Percentiles rank a stretch among this genome's conserved stretches.
Evolutionary conservation across 441 rosid genomes (phyloP).

Genomic region (Kokia cookei): DNA sequence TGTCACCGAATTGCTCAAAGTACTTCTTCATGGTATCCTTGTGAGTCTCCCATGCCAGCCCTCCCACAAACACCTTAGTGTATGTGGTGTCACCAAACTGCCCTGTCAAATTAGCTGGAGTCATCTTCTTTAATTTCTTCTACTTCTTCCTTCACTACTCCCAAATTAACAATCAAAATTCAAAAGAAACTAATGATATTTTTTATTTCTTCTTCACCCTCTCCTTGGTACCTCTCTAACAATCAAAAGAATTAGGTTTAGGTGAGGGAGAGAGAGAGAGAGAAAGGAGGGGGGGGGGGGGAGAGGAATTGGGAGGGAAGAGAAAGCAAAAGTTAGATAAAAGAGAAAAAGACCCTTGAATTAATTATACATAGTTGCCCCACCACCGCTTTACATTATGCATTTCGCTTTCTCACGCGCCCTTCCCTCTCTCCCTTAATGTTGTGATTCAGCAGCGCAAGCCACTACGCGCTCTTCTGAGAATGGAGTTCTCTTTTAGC

Average conservation of each 20-base stretch:
- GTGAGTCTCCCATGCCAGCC: slow-evolving; percentile 78
- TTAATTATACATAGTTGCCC: slow-evolving; percentile 38
- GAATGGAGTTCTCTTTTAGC: slow-evolving; percentile 5
- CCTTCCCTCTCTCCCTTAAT: background rate
- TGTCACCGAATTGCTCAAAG: slow-evolving; percentile 73
- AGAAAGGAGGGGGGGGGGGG: background rate
- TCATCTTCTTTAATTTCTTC: slow-evolving; percentile 20
- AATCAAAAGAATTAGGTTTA: slow-evolving; percentile 9
- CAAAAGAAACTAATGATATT: background rate
- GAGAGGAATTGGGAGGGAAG: slow-evolving; percentile 30
- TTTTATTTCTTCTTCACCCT: background rate
- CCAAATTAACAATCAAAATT: background rate
- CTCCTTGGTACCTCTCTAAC: background rate
- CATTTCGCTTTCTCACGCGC: slow-evolving; percentile 18
- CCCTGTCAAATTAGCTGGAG: slow-evolving; percentile 41
- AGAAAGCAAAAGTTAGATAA: slow-evolving; percentile 32
- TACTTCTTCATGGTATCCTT: slow-evolving; percentile 64
- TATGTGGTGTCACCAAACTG: slow-evolving; percentile 80
- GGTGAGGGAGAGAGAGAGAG: background rate
- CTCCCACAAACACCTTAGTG: slow-evolving; percentile 74
- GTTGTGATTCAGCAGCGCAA: background rate
- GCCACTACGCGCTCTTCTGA: slow-evolving; percentile 14
- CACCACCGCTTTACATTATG: slow-evolving; percentile 14
- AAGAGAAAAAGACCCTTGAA: background rate
- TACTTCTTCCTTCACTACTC: background rate